Percentiles rank a stretch among this genome's conserved stretches.
Evolutionary conservation across 2,329 filamentous ascomycete species (phyloP).

Genomic region (Herpotrichia juniperi): DNA sequence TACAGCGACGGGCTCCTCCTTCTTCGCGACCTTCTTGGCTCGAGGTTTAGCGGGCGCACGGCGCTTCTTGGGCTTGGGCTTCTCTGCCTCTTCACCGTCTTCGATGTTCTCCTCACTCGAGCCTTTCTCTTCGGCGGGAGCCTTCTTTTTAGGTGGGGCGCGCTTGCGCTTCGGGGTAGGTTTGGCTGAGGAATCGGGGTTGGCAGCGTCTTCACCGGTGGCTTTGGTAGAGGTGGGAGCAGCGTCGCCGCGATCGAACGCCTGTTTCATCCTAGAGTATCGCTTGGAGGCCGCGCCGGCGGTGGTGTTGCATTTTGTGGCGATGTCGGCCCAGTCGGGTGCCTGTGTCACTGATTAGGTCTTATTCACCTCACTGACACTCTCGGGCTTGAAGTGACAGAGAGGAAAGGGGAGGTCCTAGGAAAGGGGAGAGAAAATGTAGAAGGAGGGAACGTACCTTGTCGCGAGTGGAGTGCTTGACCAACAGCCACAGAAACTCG

Average conservation of each 20-base stretch:
- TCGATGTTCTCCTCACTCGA: not conserved
- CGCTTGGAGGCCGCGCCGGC: conserved; percentile 40
- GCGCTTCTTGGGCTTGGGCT: not conserved
- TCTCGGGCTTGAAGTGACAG: too few relatives aligned
- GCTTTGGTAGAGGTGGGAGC: conserved; percentile 10
- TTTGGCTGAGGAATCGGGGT: not conserved
- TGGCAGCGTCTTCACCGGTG: not conserved
- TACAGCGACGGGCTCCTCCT: not conserved
- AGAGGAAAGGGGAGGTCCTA: too few relatives aligned
- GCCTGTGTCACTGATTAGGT: conserved; percentile 16
- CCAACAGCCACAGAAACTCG: conserved; percentile 34
- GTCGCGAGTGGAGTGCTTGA: conserved; percentile 31
- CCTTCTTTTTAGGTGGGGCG: not conserved
- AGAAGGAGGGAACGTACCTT: conserved; percentile 23
- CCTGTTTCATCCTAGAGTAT: conserved; percentile 38
- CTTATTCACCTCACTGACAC: too few relatives aligned
- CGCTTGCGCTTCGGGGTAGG: conserved; percentile 5
- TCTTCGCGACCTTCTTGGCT: not conserved
- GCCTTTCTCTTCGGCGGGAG: not conserved
- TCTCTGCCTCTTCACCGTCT: not conserved
- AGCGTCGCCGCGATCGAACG: conserved; percentile 27
- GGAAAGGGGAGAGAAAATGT: not conserved
- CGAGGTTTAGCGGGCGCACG: not conserved
- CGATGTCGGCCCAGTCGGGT: conserved; percentile 37
- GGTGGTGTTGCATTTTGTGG: conserved; percentile 30